Conservation (phyloP, 805 yeast genomes). For the Zygotorulaspora danielsina region DNA sequence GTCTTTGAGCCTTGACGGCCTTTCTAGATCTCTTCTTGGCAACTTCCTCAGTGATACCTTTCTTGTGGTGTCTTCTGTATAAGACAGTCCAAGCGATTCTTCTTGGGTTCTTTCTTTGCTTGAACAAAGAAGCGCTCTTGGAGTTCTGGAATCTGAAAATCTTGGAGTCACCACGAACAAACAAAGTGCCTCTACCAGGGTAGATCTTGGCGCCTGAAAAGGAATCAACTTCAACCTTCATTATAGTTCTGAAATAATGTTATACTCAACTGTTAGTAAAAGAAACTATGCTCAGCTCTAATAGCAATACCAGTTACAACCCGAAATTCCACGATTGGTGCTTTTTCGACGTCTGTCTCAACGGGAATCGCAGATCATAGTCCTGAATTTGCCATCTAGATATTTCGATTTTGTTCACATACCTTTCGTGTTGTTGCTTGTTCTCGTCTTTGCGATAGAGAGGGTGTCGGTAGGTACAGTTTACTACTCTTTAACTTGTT, state of each 20-base stretch:
- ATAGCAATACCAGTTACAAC: not conserved
- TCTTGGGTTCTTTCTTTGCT: conserved; percentile 99
- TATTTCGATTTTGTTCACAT: conserved; percentile 22
- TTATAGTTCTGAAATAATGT: conserved; percentile 37
- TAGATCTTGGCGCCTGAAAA: conserved; percentile 99
- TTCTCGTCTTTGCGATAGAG: conserved; percentile 7
- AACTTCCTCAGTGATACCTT: conserved; percentile 98
- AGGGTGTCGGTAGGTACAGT: too few species aligned
- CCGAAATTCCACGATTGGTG: not conserved
- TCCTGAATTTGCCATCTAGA: too few species aligned
- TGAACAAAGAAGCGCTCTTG: conserved; percentile 95
- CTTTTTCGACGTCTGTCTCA: too few species aligned
- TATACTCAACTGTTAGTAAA: not conserved
- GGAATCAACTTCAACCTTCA: conserved; percentile 99
- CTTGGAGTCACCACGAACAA: conserved; percentile 99
- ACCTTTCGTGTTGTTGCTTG: conserved; percentile 26
- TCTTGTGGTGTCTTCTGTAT: conserved; percentile 99
- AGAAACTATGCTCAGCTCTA: not conserved
- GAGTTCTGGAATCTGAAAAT: conserved; percentile 98
- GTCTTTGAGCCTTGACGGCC: conserved; percentile 98
- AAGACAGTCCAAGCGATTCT: conserved; percentile 99
- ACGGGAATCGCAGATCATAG: too few species aligned
- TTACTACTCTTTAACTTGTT: not conserved
- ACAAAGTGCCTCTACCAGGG: conserved; percentile 99
- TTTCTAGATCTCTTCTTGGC: conserved; percentile 96